Evolutionary conservation across 148 eudicot genomes (phyloP).

Genomic region (Rhododendron kiyosumense): DNA sequence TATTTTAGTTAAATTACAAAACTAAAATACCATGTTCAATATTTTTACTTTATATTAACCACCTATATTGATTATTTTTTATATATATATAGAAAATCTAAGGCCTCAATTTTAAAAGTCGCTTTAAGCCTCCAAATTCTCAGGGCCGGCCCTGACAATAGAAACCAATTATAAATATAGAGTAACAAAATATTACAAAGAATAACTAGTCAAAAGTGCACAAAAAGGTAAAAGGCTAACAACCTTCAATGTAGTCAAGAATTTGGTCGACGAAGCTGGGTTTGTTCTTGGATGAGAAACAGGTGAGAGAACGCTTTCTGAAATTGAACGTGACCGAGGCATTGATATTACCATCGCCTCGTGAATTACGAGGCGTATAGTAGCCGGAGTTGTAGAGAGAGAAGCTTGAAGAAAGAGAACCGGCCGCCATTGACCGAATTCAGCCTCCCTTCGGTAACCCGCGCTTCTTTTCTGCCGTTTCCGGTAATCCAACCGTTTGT

Average conservation of each 20-base stretch:
- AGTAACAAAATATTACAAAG: not conserved
- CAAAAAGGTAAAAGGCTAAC: not conserved
- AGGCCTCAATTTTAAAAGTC: too few relatives aligned
- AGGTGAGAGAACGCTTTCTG: slow-evolving; percentile 14
- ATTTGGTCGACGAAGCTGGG: slow-evolving; percentile 74
- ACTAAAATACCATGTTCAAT: too few relatives aligned
- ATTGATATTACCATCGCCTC: not conserved
- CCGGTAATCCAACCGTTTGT: not conserved
- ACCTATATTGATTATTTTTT: too few relatives aligned
- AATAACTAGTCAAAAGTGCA: not conserved
- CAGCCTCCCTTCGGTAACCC: not conserved
- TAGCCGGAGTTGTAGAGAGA: slow-evolving; percentile 8
- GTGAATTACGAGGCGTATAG: not conserved
- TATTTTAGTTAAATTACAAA: too few relatives aligned
- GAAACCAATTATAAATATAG: not conserved
- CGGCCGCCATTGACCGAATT: slow-evolving; percentile 12
- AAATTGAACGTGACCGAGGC: not conserved
- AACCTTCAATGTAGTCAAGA: slow-evolving; percentile 98
- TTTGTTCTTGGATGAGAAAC: slow-evolving; percentile 60
- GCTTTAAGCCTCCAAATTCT: too few relatives aligned
- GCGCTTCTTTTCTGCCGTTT: not conserved
- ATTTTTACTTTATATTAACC: too few relatives aligned
- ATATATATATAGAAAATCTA: too few relatives aligned
- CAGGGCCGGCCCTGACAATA: too few relatives aligned
- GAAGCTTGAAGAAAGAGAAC: slow-evolving; percentile 12